phyloP scores from a whole-genome alignment of 768 basidiomycete species.

The Auriscalpium orientale region DNA sequence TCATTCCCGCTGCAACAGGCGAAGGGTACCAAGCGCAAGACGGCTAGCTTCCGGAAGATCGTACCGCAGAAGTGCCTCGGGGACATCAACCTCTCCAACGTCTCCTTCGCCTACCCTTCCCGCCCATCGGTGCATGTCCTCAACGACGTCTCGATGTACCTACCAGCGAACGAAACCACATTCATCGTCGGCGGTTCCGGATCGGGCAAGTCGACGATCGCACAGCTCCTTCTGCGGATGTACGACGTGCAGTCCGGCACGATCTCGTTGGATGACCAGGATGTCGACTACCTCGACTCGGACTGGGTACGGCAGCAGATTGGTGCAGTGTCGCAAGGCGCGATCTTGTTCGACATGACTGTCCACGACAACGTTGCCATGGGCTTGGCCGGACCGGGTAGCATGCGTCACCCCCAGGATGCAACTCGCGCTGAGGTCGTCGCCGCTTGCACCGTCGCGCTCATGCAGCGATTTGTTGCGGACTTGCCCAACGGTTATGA shows the following conservation, averaged over 20 bases:
- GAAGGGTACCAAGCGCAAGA: constrained; percentile 29
- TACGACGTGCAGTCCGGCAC: constrained; percentile 62
- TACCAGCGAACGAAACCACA: constrained; percentile 66
- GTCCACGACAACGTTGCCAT: constrained; percentile 86
- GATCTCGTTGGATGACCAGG: constrained; percentile 77
- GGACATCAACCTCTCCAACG: constrained; percentile 53
- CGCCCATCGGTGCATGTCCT: constrained; percentile 57
- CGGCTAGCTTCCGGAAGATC: constrained; percentile 49
- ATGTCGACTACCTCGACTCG: constrained; percentile 65
- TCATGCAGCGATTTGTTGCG: constrained; percentile 81
- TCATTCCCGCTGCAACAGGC: constrained; percentile 19
- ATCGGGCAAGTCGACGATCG: constrained; percentile 69
- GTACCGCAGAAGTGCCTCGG: constrained; percentile 57
- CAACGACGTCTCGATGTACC: constrained; percentile 51
- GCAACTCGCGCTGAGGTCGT: constrained; percentile 66
- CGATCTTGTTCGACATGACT: constrained; percentile 71
- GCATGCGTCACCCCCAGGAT: constrained; percentile 33
- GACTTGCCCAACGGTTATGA: constrained; percentile 88
- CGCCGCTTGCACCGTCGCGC: constrained; percentile 73
- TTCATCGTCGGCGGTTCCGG: constrained; percentile 78
- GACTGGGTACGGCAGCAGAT: constrained; percentile 62
- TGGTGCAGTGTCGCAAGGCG: constrained; percentile 71
- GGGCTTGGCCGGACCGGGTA: constrained; percentile 46
- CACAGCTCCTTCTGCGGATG: constrained; percentile 59
- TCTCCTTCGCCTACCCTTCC: constrained; percentile 70